phyloP scores from a whole-genome alignment of 2,329 filamentous ascomycete species.

The Raffaelea arxii region DNA sequence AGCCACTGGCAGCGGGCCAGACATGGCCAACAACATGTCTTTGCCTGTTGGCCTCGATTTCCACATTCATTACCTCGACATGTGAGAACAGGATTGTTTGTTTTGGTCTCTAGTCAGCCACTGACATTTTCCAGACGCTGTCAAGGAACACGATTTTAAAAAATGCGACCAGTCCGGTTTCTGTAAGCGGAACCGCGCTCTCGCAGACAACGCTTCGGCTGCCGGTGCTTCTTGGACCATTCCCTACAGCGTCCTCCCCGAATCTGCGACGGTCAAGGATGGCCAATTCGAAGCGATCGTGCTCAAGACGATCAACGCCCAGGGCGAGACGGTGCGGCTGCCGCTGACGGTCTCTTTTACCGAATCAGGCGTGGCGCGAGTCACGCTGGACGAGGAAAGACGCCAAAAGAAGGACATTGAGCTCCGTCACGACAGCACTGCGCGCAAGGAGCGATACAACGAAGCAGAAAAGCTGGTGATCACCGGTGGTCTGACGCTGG shows the following conservation, averaged over 20 bases:
- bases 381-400: constrained; percentile 86
- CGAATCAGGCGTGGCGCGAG: constrained; percentile 76
- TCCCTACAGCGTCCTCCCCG: constrained; percentile 67
- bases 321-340: constrained; percentile 62
- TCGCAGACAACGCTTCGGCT: constrained; percentile 66
- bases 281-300: constrained; percentile 72
- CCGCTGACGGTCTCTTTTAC: constrained; percentile 83
- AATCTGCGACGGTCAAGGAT: constrained; percentile 65
- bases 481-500: constrained; percentile 67
- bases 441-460: constrained; percentile 87
- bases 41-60: constrained; percentile 47
- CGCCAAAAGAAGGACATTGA: constrained; percentile 82
- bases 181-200: constrained; percentile 87
- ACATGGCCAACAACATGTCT: constrained; percentile 57
- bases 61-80: constrained; percentile 44
- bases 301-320: constrained; percentile 63
- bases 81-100: constrained; percentile 42
- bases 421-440: constrained; percentile 72
- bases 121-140: constrained; percentile 57
- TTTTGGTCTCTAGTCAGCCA: constrained; percentile 5
- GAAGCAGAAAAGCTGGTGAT: constrained; percentile 81
- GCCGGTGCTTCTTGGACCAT: constrained; percentile 61
- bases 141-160: constrained; percentile 97
- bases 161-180: constrained; percentile 94
- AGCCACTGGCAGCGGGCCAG: constrained; percentile 36